Evolutionary conservation across 805 yeast genomes (phyloP), one percentile per base, ranked within the genome.

Genomic region (Helenozyma rhizophorensis): DNA sequence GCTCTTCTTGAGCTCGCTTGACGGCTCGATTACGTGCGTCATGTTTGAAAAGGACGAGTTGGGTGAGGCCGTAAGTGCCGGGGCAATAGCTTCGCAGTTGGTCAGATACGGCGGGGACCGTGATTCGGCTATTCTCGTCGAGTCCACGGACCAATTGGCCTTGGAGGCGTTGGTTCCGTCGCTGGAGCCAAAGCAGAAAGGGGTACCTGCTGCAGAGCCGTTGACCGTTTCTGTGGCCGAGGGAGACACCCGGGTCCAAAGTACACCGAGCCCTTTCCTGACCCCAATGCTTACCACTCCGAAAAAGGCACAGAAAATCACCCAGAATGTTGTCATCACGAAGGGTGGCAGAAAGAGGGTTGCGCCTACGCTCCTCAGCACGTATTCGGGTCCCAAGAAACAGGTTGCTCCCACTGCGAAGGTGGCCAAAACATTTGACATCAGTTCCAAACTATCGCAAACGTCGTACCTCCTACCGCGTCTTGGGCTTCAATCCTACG

Each of bases 61-160:
- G 15, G 94, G 94, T 4, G 56, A 42, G 10, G 70, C 82, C 4
- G 81, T 94, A 0, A 51, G 79, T 23, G 89, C 75, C 25, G 66
- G 60, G 8, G 74, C 73, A 44, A 78, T 83, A 37, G 81, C 77
- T 37, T 69, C 74, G 25, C 83, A 85, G 37, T 68, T 90, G 36
- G 79, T 83, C 45, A 71, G 87, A 45, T 90, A 83, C 53, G 97
- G 98, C 41, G 88, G 84, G 2, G 95, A 85, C 41, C 73, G 88
- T 36, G 96, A 89, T 43, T 74, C 84, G 7, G 68, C 83, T 63
- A 80, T 81, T 14, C 83, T 87, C 47, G 95, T 96, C 0, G 97
- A 90, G 51, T 81, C 93, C 56, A 73, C 81, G 1, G 82, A 77
- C 33, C 97, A 89, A 56, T 65, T 90, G 35, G 54, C 62, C 4